Evolutionary conservation across 352 stramenopile genomes (phyloP).

Genomic region (Detonula confervacea): DNA sequence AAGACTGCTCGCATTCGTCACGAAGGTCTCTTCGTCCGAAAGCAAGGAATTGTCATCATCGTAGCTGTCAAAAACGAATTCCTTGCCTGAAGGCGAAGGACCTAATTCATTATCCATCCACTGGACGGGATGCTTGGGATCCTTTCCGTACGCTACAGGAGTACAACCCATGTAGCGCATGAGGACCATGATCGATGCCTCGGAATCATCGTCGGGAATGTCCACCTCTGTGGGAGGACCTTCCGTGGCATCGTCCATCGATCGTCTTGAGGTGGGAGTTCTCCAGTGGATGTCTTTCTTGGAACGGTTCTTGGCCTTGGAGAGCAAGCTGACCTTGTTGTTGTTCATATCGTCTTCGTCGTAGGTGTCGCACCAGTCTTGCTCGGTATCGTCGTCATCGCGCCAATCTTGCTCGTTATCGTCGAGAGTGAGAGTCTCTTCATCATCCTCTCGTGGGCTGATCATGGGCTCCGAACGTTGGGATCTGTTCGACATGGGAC

Average conservation of each 20-base stretch:
- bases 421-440: not conserved
- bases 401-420: not conserved
- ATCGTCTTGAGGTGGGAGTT: not conserved
- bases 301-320: constrained; percentile 16
- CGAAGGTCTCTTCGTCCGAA: not conserved
- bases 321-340: not conserved
- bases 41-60: constrained; percentile 41
- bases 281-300: not conserved
- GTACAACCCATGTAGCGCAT: constrained; percentile 63
- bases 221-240: not conserved
- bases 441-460: not conserved
- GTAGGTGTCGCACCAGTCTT: not conserved
- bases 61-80: constrained; percentile 36
- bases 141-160: constrained; percentile 29
- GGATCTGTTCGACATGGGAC: not conserved
- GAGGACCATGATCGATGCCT: constrained; percentile 54
- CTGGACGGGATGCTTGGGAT: too few species aligned
- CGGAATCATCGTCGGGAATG: constrained; percentile 56
- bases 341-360: not conserved
- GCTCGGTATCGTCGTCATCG: not conserved
- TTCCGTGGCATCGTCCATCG: not conserved
- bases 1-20: not conserved
- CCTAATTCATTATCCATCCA: not conserved
- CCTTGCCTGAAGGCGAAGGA: constrained; percentile 4
- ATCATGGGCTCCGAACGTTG: constrained; percentile 7